Evolutionary conservation across 2,329 filamentous ascomycete species (phyloP), one percentile per base, ranked within the genome.

Genomic region (Alternaria hordeiaustralica): DNA sequence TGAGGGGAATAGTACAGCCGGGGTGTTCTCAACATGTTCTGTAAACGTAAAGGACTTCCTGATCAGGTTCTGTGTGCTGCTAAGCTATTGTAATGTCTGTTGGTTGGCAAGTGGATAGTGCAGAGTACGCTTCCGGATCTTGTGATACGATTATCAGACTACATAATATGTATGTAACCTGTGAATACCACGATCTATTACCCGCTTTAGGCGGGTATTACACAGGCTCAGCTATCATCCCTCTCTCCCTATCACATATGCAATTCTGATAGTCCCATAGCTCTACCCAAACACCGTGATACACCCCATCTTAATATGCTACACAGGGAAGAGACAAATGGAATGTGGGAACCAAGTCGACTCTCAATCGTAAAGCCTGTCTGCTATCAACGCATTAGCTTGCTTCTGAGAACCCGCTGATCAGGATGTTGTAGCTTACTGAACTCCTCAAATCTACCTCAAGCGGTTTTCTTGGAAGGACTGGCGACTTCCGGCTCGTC

Each of bases 151-250:
- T 36, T 13, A 36, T 33, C 28, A 21, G 13, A 33, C 47, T 33
- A 30, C 47, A 51, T 33, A 26, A 13, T 13, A 28, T 6, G 47
- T 21, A 23, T 33, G 8, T 21, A 51, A 12, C 10, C 20, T 36
- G 3, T 23, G 28, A 44, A 53, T 25, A 63, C 50, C 20, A 46
- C 49, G 15, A 56, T 60, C 44, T 55, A 55, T 51, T 36, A 55
- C 43, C 50, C 50, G 41, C 33, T 53, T 13, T 56, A 50, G 20
- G 44, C 23, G 13, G 25, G 21, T 15, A 18, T 13, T 43, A 36
- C 20, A 41, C 26, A 26, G n/a, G 15, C n/a, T 13, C n/a, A 21
- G 25, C 3, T 18, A 26, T 23, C 36, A 51, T 54, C 5, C 15
- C 11, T 15, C 28, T 28, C 28, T 26, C 18, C 41, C 12, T 36